Evolutionary conservation across 805 yeast species (phyloP).

Genomic region (Alloascoidea africana): DNA sequence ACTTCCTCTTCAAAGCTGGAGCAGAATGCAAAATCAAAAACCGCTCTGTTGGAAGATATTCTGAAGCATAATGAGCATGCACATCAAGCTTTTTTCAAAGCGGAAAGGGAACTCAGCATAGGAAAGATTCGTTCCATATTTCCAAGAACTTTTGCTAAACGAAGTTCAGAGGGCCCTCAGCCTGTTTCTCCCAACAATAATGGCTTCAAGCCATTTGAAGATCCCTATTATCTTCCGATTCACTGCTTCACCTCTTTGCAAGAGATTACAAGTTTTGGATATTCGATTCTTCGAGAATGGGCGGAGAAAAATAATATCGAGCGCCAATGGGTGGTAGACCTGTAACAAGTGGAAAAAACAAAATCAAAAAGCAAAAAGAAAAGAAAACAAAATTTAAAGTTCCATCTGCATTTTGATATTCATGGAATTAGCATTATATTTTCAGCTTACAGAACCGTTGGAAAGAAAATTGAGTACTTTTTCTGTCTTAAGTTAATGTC

Average conservation of each 20-base stretch:
- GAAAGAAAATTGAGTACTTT: too few species aligned
- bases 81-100: background rate
- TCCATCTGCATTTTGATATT: too few species aligned
- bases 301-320: conserved; percentile 13
- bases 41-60: background rate
- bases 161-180: conserved; percentile 2
- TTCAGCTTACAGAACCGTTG: too few species aligned
- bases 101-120: background rate
- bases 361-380: too few species aligned
- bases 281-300: conserved; percentile 21
- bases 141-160: conserved; percentile 3
- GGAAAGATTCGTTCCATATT: conserved; percentile 5
- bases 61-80: conserved; percentile 2
- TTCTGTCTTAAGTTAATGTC: too few species aligned
- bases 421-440: too few species aligned
- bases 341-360: too few species aligned
- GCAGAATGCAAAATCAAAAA: too few species aligned
- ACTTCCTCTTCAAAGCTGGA: too few species aligned
- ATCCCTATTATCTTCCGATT: conserved; percentile 20
- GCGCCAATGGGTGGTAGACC: conserved; percentile 16
- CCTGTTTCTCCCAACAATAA: background rate
- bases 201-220: conserved; percentile 16
- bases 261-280: conserved; percentile 24
- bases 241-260: conserved; percentile 20
- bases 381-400: too few species aligned